Evolutionary conservation across 2,329 filamentous ascomycete species (phyloP).

Genomic region (Parascedosporium putredinis): DNA sequence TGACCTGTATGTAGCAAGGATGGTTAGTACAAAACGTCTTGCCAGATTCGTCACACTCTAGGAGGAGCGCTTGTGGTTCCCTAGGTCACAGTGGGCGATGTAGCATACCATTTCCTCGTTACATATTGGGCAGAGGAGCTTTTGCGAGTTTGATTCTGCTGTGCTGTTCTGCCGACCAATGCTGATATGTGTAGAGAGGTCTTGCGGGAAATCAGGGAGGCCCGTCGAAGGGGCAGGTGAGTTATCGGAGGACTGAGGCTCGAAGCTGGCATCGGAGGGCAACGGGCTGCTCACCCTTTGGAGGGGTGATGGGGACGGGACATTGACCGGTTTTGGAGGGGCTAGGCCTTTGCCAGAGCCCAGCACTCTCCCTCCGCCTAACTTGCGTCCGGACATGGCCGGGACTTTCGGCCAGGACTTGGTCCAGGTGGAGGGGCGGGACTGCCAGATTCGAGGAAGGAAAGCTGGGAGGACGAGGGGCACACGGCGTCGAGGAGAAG

Average conservation of each 20-base stretch:
- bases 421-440: not conserved
- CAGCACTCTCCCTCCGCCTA: constrained; percentile 85
- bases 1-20: too few species aligned
- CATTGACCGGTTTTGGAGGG: constrained; percentile 32
- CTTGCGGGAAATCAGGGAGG: constrained; percentile 61
- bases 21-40: too few species aligned
- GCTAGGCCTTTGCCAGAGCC: constrained; percentile 77
- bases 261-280: constrained; percentile 62
- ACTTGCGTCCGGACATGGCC: constrained; percentile 70
- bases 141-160: constrained; percentile 47
- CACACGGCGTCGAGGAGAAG: not conserved
- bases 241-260: constrained; percentile 58
- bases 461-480: not conserved
- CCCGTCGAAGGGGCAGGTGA: constrained; percentile 53
- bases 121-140: constrained; percentile 92
- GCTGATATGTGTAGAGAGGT: constrained; percentile 73
- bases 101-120: constrained; percentile 81
- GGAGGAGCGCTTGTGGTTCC: too few species aligned
- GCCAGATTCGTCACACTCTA: too few species aligned
- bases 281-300: constrained; percentile 34
- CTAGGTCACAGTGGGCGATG: constrained; percentile 13
- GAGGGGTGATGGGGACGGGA: constrained; percentile 22
- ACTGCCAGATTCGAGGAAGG: too few species aligned
- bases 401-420: not conserved
- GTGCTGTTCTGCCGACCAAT: constrained; percentile 42